Base-by-base conservation (phyloP, 192 early-diverging fungal genomes). In the Backusella australiensis region DNA sequence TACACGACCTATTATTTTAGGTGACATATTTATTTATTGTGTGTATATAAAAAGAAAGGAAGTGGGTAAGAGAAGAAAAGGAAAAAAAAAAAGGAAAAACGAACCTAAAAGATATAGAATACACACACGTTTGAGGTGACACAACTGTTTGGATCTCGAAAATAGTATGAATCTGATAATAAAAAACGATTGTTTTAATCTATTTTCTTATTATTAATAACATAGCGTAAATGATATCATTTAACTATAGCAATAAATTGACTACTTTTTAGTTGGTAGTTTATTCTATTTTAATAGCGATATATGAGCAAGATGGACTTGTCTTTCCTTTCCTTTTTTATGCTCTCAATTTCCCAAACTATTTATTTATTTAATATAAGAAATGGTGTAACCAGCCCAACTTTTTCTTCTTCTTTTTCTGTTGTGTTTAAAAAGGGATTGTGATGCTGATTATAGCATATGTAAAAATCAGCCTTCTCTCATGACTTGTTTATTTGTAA, bases 1-100 rank as follows among this genome's bases (percentile, higher is more conserved):
- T 41, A 75, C 73, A 41, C 41, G 35, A 32, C 59, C 52, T 36
- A 73, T 73, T 36, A 56, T 73, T 65, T 63, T 73, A 14, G 52
- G 72, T 15, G 69, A 23, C 69, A 70, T 70, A 67, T 44, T 44
- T 44, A 67, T 70, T n/a, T 38, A 38, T 38, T 38, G 0, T 39
- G 11, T 39, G 44, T 69, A 39, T 44, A 26, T 71, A 29, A 32
- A 44, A 69, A 69, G 36, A 38, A 69, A 9, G n/a, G 9, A n/a
- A 36, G 59, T n/a, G 23, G 23, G 23, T 21, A 67, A 67, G 29
- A 29, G 29, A 29, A 29, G 29, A 29, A 38, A 15, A 68, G 34
- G 34, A 15, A 2, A 34, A 71, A 17, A 44, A 41, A 49, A 46
- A n/a, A n/a, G n/a, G 15, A 71, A 44, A 71, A 71, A 34, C 1